Percentiles rank a stretch among this genome's conserved stretches.
Conservation (phyloP, 1,284 basidiomycete species). For the Entoloma clypeatum region DNA sequence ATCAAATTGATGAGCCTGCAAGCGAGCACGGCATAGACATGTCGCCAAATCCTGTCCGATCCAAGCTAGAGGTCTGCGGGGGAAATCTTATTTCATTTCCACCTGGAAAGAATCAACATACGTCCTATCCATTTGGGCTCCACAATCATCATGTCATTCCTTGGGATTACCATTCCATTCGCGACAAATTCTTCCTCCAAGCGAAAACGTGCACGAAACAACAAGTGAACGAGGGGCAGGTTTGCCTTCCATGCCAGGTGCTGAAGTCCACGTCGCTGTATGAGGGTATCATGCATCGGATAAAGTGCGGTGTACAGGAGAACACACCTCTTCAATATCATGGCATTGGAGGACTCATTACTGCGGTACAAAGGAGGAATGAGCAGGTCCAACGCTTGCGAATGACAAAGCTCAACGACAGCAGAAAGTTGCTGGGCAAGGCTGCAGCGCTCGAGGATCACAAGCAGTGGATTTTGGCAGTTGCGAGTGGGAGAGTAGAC, state of each 20-base stretch:
- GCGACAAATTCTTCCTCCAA: slow-evolving; percentile 7
- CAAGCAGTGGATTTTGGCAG: slow-evolving; percentile 20
- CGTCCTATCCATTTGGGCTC: slow-evolving; percentile 18
- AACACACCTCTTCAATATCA: slow-evolving; percentile 14
- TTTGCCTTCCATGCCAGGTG: background rate
- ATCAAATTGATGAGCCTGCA: background rate
- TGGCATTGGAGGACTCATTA: slow-evolving; percentile 13
- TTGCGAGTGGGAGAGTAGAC: slow-evolving; percentile 21
- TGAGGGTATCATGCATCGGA: slow-evolving; percentile 11
- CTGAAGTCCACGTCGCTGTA: background rate
- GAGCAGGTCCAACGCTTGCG: slow-evolving; percentile 11
- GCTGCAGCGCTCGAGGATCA: slow-evolving; percentile 13
- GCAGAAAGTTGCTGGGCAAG: slow-evolving; percentile 13
- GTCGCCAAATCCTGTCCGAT: background rate
- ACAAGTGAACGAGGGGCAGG: background rate
- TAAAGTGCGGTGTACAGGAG: slow-evolving; percentile 13
- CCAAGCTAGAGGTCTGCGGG: background rate
- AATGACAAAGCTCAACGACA: slow-evolving; percentile 13
- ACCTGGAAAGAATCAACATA: slow-evolving; percentile 12
- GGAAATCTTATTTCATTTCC: slow-evolving; percentile 6
- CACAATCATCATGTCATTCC: slow-evolving; percentile 13
- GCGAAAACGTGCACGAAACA: background rate
- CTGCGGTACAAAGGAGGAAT: slow-evolving; percentile 13
- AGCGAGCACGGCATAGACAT: background rate
- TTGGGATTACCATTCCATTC: slow-evolving; percentile 7